These are phyloP conservation scores for Nyssa sinensis DNA, from an alignment of 148 eudicot genomes.

Conservation along the genomic window DNA sequence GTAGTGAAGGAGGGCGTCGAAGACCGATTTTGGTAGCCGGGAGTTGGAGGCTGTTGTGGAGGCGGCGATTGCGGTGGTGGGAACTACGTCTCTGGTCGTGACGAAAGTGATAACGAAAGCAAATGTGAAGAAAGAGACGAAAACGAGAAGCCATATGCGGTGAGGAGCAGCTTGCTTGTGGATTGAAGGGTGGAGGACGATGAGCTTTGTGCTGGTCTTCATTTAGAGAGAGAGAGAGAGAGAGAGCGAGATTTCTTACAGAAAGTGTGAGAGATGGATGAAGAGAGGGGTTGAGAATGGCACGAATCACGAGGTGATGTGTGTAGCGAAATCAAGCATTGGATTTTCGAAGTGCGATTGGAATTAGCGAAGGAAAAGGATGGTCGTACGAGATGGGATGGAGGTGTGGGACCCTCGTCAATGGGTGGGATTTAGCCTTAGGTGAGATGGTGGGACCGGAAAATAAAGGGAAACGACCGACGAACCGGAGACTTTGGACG, in stretches of 20 bases:
- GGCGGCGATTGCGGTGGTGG: slow-evolving; percentile 22
- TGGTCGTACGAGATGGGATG: neutral
- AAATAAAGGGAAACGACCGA: neutral
- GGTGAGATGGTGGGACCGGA: neutral
- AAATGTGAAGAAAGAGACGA: slow-evolving; percentile 41
- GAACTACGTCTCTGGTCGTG: slow-evolving; percentile 22
- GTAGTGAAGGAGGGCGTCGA: slow-evolving; percentile 73
- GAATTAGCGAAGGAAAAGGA: too few species aligned
- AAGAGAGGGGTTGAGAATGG: neutral
- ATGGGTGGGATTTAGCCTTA: too few species aligned
- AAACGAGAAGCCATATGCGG: slow-evolving; percentile 40
- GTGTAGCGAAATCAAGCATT: too few species aligned
- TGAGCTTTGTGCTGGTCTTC: slow-evolving; percentile 60
- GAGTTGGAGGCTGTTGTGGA: slow-evolving; percentile 11
- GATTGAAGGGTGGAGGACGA: slow-evolving; percentile 59
- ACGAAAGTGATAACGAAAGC: slow-evolving; percentile 43
- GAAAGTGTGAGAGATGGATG: neutral
- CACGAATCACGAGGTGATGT: neutral
- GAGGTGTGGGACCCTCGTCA: neutral
- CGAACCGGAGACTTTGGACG: neutral
- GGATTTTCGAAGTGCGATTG: too few species aligned
- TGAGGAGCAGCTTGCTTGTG: slow-evolving; percentile 38
- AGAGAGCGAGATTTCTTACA: neutral
- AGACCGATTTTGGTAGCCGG: slow-evolving; percentile 28
- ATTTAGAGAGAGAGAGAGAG: slow-evolving; percentile 27